Evolutionary conservation across 805 yeast species (phyloP).

Genomic region (Ogataea saltuana): DNA sequence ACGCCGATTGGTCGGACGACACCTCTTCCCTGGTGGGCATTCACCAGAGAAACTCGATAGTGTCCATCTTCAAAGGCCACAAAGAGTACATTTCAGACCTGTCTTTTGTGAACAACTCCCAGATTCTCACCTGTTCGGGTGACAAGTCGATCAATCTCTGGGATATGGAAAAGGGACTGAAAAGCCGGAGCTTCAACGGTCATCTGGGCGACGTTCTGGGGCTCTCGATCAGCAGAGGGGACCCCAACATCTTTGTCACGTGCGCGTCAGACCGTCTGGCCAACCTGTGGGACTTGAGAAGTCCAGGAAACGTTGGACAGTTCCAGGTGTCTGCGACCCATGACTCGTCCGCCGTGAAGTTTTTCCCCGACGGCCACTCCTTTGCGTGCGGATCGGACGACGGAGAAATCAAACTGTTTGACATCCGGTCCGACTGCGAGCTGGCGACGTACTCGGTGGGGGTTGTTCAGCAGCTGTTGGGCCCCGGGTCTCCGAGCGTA

Average conservation of each 20-base stretch:
- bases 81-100: conserved; percentile 77
- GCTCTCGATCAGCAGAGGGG: conserved; percentile 36
- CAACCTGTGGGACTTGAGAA: conserved; percentile 64
- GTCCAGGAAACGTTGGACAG: conserved; percentile 41
- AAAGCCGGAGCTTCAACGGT: conserved; percentile 55
- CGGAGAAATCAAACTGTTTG: conserved; percentile 68
- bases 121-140: conserved; percentile 71
- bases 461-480: conserved; percentile 12
- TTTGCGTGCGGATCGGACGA: conserved; percentile 81
- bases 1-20: conserved; percentile 3
- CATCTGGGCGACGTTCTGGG: conserved; percentile 74
- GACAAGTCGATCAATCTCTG: conserved; percentile 79
- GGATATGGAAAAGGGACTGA: conserved; percentile 68
- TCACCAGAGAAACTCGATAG: conserved; percentile 30
- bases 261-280: conserved; percentile 71
- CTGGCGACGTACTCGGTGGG: conserved; percentile 45
- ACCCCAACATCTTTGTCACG: conserved; percentile 47
- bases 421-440: conserved; percentile 74
- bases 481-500: conserved; percentile 5
- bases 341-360: conserved; percentile 64
- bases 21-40: too few species aligned
- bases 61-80: conserved; percentile 72
- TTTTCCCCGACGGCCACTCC: conserved; percentile 70
- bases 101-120: conserved; percentile 59
- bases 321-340: conserved; percentile 49